phyloP scores from a whole-genome alignment of 257 asterid genomes.

The Solanum habrochaites region DNA sequence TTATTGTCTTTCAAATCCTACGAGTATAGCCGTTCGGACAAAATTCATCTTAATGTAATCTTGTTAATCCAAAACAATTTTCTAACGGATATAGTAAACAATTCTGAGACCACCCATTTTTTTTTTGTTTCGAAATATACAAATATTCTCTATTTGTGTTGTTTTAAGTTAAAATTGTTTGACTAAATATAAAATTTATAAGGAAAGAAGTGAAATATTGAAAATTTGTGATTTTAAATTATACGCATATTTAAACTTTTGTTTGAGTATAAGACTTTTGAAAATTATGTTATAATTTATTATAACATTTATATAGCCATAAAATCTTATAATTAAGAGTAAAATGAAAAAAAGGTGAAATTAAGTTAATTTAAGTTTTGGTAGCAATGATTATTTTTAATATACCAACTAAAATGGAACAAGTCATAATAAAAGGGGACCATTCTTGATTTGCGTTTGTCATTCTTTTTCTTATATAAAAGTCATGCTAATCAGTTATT shows the following conservation, averaged over 20 bases:
- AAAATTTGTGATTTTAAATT: neutral
- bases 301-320: neutral
- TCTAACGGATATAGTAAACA: neutral
- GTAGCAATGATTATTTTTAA: neutral
- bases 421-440: neutral
- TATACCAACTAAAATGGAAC: neutral
- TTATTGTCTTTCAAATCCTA: neutral
- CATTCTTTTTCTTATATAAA: neutral
- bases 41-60: neutral
- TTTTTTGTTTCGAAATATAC: neutral
- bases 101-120: neutral
- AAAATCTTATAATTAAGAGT: neutral
- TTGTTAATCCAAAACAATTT: neutral
- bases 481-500: neutral
- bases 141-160: neutral
- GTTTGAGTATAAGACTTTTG: neutral
- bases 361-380: neutral
- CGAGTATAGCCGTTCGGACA: neutral
- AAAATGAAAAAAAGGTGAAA: neutral
- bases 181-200: neutral
- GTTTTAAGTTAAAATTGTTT: neutral
- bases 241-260: neutral
- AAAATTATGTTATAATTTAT: neutral
- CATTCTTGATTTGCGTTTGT: neutral
- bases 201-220: neutral